Conservation (phyloP, 2,329 filamentous ascomycete genomes). For the Beauveria bassiana region DNA sequence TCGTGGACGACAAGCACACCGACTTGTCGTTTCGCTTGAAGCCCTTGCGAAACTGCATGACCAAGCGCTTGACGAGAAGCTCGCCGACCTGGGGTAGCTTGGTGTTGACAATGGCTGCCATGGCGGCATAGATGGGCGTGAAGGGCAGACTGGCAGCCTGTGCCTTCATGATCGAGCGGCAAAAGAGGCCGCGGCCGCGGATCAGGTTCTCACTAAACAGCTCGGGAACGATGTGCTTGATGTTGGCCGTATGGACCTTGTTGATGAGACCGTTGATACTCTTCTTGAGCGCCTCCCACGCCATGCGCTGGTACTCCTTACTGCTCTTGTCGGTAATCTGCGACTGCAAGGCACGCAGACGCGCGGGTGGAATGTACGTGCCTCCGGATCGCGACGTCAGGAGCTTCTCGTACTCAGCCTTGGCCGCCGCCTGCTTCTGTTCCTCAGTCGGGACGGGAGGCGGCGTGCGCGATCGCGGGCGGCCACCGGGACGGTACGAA, state of each 20-base stretch:
- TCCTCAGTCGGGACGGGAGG: constrained; percentile 55
- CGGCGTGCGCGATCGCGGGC: constrained; percentile 26
- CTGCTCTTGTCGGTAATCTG: constrained; percentile 95
- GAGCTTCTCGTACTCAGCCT: constrained; percentile 89
- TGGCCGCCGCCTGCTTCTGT: constrained; percentile 79
- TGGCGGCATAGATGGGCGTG: constrained; percentile 90
- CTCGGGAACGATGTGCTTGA: constrained; percentile 95
- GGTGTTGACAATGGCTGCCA: constrained; percentile 95
- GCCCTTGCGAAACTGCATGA: constrained; percentile 90
- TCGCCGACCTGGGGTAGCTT: constrained; percentile 94
- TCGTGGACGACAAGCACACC: constrained; percentile 86
- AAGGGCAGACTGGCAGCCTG: constrained; percentile 94
- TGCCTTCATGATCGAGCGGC: constrained; percentile 95
- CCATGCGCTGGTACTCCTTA: constrained; percentile 98
- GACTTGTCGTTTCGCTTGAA: constrained; percentile 97
- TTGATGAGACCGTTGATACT: constrained; percentile 98
- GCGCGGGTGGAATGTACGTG: constrained; percentile 90
- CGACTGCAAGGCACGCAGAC: constrained; percentile 83
- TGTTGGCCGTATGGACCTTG: constrained; percentile 97
- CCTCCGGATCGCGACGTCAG: constrained; percentile 89
- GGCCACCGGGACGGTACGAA: constrained; percentile 37
- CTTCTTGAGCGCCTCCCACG: constrained; percentile 98
- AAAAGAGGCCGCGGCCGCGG: constrained; percentile 85
- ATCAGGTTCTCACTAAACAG: constrained; percentile 92
- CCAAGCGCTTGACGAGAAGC: constrained; percentile 72